Conservation (phyloP, 2,329 filamentous ascomycete species). For the Fusarium tjaetaba region DNA sequence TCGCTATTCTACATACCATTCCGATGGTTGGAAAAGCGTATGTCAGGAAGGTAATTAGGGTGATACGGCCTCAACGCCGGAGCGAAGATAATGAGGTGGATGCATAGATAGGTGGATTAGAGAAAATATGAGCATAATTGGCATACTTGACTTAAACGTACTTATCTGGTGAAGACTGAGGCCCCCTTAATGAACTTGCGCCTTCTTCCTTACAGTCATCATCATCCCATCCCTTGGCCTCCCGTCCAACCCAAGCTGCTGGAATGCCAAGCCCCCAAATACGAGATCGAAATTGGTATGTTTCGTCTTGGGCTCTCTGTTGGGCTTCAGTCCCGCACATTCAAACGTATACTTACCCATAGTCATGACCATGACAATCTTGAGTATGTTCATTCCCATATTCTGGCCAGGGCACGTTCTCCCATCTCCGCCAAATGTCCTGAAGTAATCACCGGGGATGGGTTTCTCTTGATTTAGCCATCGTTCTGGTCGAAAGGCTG, state of each 20-base stretch:
- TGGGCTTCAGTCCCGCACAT: constrained; percentile 26
- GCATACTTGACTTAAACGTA: background rate
- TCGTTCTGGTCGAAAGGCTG: constrained; percentile 9
- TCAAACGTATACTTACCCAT: constrained; percentile 41
- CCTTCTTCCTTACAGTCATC: constrained; percentile 31
- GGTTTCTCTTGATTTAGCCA: constrained; percentile 16
- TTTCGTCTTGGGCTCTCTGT: constrained; percentile 9
- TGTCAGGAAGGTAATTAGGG: constrained; percentile 39
- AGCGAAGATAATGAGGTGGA: constrained; percentile 5
- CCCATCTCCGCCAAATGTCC: constrained; percentile 51
- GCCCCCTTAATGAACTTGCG: too few relatives aligned
- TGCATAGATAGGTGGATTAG: constrained; percentile 8
- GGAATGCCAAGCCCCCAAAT: constrained; percentile 39
- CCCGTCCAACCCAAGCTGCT: constrained; percentile 34
- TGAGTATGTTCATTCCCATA: constrained; percentile 49
- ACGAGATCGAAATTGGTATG: constrained; percentile 41
- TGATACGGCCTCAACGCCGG: constrained; percentile 3
- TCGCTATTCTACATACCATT: constrained; percentile 59
- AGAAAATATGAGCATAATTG: background rate
- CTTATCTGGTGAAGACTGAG: background rate
- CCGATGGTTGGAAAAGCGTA: constrained; percentile 56
- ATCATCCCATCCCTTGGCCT: constrained; percentile 37
- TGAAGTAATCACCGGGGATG: constrained; percentile 5
- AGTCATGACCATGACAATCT: constrained; percentile 40
- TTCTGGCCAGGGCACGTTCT: constrained; percentile 51